These are phyloP conservation scores for Suillus luteus DNA, from an alignment of 768 basidiomycete species.

Conservation along the genomic window DNA sequence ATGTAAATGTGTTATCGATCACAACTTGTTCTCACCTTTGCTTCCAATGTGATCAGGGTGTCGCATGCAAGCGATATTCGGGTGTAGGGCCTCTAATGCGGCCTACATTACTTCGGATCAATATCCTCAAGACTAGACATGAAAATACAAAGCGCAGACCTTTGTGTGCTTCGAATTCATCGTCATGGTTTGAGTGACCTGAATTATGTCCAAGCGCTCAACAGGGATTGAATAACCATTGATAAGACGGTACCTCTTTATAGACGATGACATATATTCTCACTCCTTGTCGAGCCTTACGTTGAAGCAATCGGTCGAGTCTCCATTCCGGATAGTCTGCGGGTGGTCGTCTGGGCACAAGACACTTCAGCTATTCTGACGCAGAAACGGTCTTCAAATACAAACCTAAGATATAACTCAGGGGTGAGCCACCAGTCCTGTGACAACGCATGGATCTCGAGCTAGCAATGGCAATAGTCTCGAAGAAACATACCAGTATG, in stretches of 20 bases:
- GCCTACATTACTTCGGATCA: constrained; percentile 41
- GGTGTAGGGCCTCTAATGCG: constrained; percentile 78
- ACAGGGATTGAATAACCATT: not conserved
- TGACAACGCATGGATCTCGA: constrained; percentile 8
- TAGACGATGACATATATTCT: constrained; percentile 91
- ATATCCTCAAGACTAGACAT: not conserved
- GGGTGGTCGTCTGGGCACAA: constrained; percentile 62
- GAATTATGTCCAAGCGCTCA: constrained; percentile 5
- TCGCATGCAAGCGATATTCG: constrained; percentile 86
- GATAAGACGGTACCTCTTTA: constrained; percentile 67
- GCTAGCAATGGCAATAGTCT: not conserved
- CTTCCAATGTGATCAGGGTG: constrained; percentile 90
- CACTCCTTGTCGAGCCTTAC: constrained; percentile 92
- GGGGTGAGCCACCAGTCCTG: constrained; percentile 96
- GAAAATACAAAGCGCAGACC: constrained; percentile 26
- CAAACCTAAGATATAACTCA: constrained; percentile 81
- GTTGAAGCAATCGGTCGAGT: constrained; percentile 79
- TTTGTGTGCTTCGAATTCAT: constrained; percentile 90
- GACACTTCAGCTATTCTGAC: constrained; percentile 11
- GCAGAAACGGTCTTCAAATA: not conserved
- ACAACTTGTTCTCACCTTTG: constrained; percentile 46
- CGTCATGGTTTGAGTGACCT: constrained; percentile 90
- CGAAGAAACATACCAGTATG: constrained; percentile 59
- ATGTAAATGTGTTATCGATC: not conserved
- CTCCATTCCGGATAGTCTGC: constrained; percentile 86